Evolutionary conservation across 352 stramenopile genomes (phyloP).

Genomic region (Globisporangium uncinulatum): DNA sequence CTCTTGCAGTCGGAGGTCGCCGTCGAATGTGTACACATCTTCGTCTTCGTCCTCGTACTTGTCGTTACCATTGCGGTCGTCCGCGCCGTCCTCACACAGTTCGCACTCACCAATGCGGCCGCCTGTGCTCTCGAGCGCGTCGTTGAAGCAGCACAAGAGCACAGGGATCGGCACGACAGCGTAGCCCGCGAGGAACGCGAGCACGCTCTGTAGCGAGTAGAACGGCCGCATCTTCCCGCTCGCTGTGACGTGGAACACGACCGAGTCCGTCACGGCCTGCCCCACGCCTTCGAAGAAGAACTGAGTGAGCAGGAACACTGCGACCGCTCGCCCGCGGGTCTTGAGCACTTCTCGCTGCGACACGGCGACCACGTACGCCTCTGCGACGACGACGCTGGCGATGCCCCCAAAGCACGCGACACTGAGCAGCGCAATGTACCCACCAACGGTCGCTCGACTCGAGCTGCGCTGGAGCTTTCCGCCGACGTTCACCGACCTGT

Average conservation of each 20-base stretch:
- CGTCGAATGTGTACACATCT: background rate
- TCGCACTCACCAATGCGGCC: constrained; percentile 22
- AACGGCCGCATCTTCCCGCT: constrained; percentile 11
- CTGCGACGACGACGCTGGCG: constrained; percentile 26
- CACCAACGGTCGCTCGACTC: constrained; percentile 15
- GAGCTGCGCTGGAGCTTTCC: constrained; percentile 19
- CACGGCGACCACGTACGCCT: constrained; percentile 41
- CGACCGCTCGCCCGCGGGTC: constrained; percentile 24
- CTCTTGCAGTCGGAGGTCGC: background rate
- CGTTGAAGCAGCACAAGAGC: constrained; percentile 31
- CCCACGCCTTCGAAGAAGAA: constrained; percentile 29
- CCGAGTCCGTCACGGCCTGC: constrained; percentile 23
- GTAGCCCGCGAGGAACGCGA: constrained; percentile 35
- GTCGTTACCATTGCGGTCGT: too few species aligned
- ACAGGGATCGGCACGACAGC: constrained; percentile 29
- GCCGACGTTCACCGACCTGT: constrained; percentile 22
- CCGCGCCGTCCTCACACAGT: too few species aligned
- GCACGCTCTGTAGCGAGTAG: constrained; percentile 23
- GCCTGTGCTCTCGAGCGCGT: constrained; percentile 24
- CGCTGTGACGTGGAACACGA: constrained; percentile 22
- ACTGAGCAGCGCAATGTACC: constrained; percentile 31
- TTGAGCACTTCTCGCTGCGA: constrained; percentile 26
- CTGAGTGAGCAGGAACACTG: constrained; percentile 27
- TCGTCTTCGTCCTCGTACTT: constrained; percentile 15
- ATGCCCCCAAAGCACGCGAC: constrained; percentile 40